phyloP scores from a whole-genome alignment of 2,329 filamentous ascomycete species.

The Exophiala aquamarina region DNA sequence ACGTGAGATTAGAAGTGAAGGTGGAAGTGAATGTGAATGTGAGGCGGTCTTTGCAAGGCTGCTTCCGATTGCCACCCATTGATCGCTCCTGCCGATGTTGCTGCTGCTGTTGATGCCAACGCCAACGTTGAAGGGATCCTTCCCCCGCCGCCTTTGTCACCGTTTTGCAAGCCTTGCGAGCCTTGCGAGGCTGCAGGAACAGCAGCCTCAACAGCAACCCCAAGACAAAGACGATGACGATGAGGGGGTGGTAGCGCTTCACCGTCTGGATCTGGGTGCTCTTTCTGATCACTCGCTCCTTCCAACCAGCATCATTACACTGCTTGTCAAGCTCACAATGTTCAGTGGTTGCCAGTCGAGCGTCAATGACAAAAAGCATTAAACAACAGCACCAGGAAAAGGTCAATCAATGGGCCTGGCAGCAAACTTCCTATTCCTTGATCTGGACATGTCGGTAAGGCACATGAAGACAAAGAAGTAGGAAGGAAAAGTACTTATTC shows the following conservation, averaged over 20 bases:
- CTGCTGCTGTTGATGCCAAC: background rate
- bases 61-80: too few relatives aligned
- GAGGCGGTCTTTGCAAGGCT: too few relatives aligned
- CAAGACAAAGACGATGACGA: too few relatives aligned
- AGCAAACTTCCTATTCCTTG: conserved; percentile 6
- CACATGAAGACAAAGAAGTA: conserved; percentile 3
- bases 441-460: conserved; percentile 7
- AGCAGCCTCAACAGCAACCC: too few relatives aligned
- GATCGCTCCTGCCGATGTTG: too few relatives aligned
- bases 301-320: conserved; percentile 21
- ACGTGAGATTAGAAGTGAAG: background rate
- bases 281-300: conserved; percentile 1
- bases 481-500: conserved; percentile 1
- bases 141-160: too few relatives aligned
- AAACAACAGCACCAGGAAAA: conserved; percentile 8
- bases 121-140: background rate
- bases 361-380: conserved; percentile 8
- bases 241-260: background rate
- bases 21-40: too few relatives aligned
- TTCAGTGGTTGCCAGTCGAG: conserved; percentile 12
- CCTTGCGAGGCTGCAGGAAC: too few relatives aligned
- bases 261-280: conserved; percentile 1
- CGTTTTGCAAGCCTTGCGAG: too few relatives aligned
- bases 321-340: conserved; percentile 15
- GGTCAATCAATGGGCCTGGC: too few relatives aligned